These are phyloP conservation scores for Phtheirospermum japonicum DNA, from an alignment of 257 asterid species.

Conservation along the genomic window DNA sequence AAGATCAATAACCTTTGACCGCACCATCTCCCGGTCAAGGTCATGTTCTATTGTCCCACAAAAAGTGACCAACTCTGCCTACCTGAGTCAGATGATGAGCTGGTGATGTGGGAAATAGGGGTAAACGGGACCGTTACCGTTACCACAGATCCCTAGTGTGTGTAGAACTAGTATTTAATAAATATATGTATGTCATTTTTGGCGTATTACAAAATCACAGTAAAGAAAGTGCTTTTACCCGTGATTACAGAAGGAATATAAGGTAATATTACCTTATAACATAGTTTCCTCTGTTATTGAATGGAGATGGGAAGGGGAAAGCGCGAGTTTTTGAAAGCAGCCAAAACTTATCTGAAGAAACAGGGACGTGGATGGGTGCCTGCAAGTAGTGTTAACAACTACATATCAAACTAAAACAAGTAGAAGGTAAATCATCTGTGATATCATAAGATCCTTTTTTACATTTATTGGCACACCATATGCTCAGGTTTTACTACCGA, in stretches of 20 bases:
- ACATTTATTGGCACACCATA: conserved; percentile 9
- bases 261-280: conserved; percentile 70
- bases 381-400: conserved; percentile 35
- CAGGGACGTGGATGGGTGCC: conserved; percentile 90
- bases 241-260: conserved; percentile 3
- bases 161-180: too few relatives aligned
- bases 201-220: too few relatives aligned
- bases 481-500: background rate
- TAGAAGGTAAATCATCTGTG: conserved; percentile 16
- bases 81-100: too few relatives aligned
- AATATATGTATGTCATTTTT: too few relatives aligned
- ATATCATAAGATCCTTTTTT: conserved; percentile 5
- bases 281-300: conserved; percentile 79
- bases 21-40: too few relatives aligned
- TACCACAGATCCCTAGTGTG: too few relatives aligned
- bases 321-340: conserved; percentile 69
- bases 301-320: conserved; percentile 80
- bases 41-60: too few relatives aligned
- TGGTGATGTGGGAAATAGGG: too few relatives aligned
- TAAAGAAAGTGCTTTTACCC: background rate
- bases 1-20: too few relatives aligned
- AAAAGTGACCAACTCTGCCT: too few relatives aligned
- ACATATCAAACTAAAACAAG: conserved; percentile 12
- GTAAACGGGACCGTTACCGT: too few relatives aligned
- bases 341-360: conserved; percentile 90